Percentiles rank a stretch among this genome's conserved stretches.
Evolutionary conservation across 2,329 filamentous ascomycete genomes (phyloP).

Genomic region (Tolypocladium amazonense): DNA sequence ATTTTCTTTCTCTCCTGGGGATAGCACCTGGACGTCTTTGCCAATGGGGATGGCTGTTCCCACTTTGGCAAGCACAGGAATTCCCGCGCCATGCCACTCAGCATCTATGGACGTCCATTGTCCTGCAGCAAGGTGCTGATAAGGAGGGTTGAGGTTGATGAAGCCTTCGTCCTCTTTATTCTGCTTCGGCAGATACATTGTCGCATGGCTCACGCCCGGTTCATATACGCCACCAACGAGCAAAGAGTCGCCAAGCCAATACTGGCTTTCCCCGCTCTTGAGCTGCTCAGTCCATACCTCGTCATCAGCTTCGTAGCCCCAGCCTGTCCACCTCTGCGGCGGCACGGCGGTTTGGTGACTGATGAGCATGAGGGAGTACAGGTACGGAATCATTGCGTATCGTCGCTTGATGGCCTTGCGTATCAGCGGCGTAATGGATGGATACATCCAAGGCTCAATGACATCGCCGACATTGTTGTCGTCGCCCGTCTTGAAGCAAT

Average conservation of each 20-base stretch:
- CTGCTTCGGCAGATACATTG: conserved; percentile 48
- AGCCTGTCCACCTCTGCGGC: conserved; percentile 62
- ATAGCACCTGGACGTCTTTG: conserved; percentile 23
- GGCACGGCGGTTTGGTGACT: conserved; percentile 51
- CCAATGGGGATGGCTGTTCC: conserved; percentile 29
- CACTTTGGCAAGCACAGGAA: conserved; percentile 27
- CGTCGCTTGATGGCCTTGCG: conserved; percentile 57
- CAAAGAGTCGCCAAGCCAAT: conserved; percentile 59
- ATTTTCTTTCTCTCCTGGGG: conserved; percentile 23
- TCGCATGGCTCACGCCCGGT: conserved; percentile 37
- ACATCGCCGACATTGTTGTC: conserved; percentile 53
- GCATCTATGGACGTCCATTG: conserved; percentile 28
- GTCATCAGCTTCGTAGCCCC: conserved; percentile 58
- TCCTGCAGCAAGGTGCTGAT: conserved; percentile 40
- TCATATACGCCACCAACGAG: conserved; percentile 60
- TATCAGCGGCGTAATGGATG: conserved; percentile 51
- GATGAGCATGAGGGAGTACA: conserved; percentile 54
- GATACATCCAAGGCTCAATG: conserved; percentile 72
- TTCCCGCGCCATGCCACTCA: conserved; percentile 29
- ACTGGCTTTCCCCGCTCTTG: conserved; percentile 54
- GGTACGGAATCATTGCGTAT: conserved; percentile 62
- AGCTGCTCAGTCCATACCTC: conserved; percentile 55
- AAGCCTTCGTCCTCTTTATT: conserved; percentile 40
- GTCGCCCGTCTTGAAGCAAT: conserved; percentile 63
- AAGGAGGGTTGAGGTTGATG: conserved; percentile 51